phyloP scores from a whole-genome alignment of 495 filamentous ascomycete species.

The Trichoderma parareesei region DNA sequence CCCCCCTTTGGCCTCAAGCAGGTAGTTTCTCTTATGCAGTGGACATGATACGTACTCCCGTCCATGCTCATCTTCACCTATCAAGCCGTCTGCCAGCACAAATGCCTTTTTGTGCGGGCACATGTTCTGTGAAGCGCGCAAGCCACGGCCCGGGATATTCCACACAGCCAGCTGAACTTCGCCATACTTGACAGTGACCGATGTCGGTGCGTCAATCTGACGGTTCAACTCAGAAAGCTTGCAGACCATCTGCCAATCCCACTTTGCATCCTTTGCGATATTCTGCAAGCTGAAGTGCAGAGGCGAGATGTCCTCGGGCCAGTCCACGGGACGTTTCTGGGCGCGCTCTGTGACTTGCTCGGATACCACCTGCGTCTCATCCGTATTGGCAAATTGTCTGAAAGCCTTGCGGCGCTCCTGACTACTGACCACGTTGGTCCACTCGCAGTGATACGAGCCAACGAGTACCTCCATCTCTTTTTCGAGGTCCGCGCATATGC shows the following conservation, averaged over 20 bases:
- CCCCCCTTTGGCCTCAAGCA: slow-evolving; percentile 35
- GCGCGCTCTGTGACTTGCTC: slow-evolving; percentile 54
- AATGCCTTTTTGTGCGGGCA: slow-evolving; percentile 95
- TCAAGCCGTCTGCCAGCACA: slow-evolving; percentile 75
- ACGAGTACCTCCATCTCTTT: slow-evolving; percentile 86
- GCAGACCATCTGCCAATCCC: slow-evolving; percentile 74
- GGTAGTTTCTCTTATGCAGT: slow-evolving; percentile 88
- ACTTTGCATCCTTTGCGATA: slow-evolving; percentile 58
- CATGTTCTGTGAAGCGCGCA: slow-evolving; percentile 92
- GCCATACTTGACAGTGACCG: slow-evolving; percentile 70
- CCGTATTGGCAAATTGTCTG: slow-evolving; percentile 81
- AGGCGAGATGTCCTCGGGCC: slow-evolving; percentile 53
- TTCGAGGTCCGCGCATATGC: slow-evolving; percentile 80
- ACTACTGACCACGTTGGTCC: slow-evolving; percentile 75
- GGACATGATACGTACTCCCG: slow-evolving; percentile 61
- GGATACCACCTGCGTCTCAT: slow-evolving; percentile 61
- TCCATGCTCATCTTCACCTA: slow-evolving; percentile 70
- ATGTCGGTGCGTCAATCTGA: slow-evolving; percentile 57
- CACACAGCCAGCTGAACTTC: slow-evolving; percentile 92
- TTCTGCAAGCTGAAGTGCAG: slow-evolving; percentile 44
- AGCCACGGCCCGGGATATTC: slow-evolving; percentile 70
- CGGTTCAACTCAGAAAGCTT: slow-evolving; percentile 62
- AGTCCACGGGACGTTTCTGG: slow-evolving; percentile 73
- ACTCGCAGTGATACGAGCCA: slow-evolving; percentile 88
- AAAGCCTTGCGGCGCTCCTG: slow-evolving; percentile 65